Conservation (phyloP, 2,329 filamentous ascomycete species). For the Aspergillus ustus region DNA sequence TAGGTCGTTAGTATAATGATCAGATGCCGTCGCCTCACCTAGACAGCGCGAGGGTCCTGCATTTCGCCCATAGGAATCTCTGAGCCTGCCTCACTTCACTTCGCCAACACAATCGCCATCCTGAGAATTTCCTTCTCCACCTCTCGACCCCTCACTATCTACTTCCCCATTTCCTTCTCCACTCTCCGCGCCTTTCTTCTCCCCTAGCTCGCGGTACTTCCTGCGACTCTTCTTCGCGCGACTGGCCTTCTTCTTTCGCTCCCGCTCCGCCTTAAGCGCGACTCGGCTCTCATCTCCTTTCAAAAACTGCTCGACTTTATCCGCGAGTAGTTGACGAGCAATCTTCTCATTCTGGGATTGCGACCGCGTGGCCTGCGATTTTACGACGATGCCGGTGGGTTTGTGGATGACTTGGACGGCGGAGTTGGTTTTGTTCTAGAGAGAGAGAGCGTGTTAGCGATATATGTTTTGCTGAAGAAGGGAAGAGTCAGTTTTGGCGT, state of each 20-base stretch:
- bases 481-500: not conserved
- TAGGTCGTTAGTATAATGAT: too few species aligned
- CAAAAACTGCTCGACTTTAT: conserved; percentile 73
- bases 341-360: conserved; percentile 85
- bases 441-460: not conserved
- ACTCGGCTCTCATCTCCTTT: conserved; percentile 78
- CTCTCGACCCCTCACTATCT: conserved; percentile 18
- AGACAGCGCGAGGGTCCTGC: not conserved
- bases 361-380: conserved; percentile 89
- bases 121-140: conserved; percentile 17
- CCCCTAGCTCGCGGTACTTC: conserved; percentile 49
- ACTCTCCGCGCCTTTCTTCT: conserved; percentile 29
- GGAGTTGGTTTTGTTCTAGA: conserved; percentile 89
- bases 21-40: too few species aligned
- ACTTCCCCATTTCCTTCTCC: conserved; percentile 16
- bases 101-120: not conserved
- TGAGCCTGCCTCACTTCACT: not conserved
- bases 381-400: conserved; percentile 89
- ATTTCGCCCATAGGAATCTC: not conserved
- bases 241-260: conserved; percentile 64
- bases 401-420: conserved; percentile 91
- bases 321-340: conserved; percentile 76
- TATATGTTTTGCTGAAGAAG: not conserved
- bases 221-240: conserved; percentile 49
- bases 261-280: conserved; percentile 80